These are phyloP conservation scores for Huntiella bhutanensis DNA, from an alignment of 2,329 filamentous ascomycete genomes.

Conservation along the genomic window DNA sequence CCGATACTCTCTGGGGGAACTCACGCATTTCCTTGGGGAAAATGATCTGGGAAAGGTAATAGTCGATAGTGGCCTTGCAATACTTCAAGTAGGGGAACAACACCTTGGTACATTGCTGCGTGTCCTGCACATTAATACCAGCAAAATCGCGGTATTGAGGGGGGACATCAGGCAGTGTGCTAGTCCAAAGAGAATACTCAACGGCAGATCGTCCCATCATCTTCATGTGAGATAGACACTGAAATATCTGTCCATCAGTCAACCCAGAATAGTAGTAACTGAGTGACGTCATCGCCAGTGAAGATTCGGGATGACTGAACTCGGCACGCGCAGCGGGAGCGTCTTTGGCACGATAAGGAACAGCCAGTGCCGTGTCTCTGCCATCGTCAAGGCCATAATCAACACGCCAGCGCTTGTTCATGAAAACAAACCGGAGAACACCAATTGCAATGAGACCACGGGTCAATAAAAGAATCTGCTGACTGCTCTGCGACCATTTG, in stretches of 20 bases:
- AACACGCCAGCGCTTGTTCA: conserved; percentile 43
- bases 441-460: conserved; percentile 37
- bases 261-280: conserved; percentile 40
- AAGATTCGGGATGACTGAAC: conserved; percentile 42
- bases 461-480: conserved; percentile 26
- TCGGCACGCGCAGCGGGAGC: conserved; percentile 34
- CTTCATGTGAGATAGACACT: conserved; percentile 27
- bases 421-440: conserved; percentile 33
- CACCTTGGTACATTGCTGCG: conserved; percentile 22
- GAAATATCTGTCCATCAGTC: conserved; percentile 27
- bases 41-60: conserved; percentile 37
- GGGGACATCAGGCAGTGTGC: conserved; percentile 18
- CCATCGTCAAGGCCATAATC: conserved; percentile 37
- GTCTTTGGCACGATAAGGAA: conserved; percentile 43
- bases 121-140: conserved; percentile 41
- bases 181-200: conserved; percentile 33
- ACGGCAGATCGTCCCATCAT: conserved; percentile 30
- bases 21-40: conserved; percentile 44
- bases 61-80: conserved; percentile 39
- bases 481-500: conserved; percentile 19
- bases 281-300: conserved; percentile 35
- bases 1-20: conserved; percentile 42
- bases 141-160: conserved; percentile 22
- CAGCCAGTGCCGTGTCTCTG: conserved; percentile 28
- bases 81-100: conserved; percentile 35